Base-by-base conservation (phyloP, 805 yeast genomes). In the Brettanomyces bruxellensis region DNA sequence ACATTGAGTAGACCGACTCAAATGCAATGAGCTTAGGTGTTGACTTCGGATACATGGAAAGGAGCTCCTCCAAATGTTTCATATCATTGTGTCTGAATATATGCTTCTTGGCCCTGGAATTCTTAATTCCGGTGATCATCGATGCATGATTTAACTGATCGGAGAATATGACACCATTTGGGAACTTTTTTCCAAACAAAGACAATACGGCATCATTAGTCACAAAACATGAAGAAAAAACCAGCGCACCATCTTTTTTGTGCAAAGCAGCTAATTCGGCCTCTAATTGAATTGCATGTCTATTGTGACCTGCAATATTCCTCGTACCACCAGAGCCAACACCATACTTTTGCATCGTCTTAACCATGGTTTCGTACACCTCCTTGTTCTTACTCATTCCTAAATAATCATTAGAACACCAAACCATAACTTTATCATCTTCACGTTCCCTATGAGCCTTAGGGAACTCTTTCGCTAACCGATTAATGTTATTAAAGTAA, bases 321-420 rank as follows among this genome's bases (percentile, higher is more conserved):
- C 99, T 78, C 43, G 99, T 93, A 56, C 99, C 99, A 61, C 99
- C 99, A 7, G 99, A 96, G 57, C 99, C 99, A 4, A 96, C 85
- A 58, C 99, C 99, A 64, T 93, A 93, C 69, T 78, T 80, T 57
- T 84, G 85, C 65, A 93, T 74, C 14, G 95, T 81, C 43, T 71
- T 63, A 56, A 83, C 83, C 91, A 91, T 93, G 47, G 79, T 80
- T 14, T 76, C 68, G 49, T 88, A 69, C 40, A 91, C 91, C 51
- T 74, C 70, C 51, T 75, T 75, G 63, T 91, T 86, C 59, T 79
- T 81, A 45, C 96, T 91, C 93, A 93, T 86, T 11, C 98, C 97
- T 50, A 93, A 73, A 65, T 93, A 93, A 67, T 93, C 99, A 65
- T 93, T 93, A 38, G 99, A 90, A 62, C 99, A 93, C 99, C 99